Percentiles rank a stretch among this genome's conserved stretches.
These are phyloP conservation scores for Xylariomycetidae sp. DNA, from an alignment of 2,329 filamentous ascomycete species.

Conservation along the genomic window DNA sequence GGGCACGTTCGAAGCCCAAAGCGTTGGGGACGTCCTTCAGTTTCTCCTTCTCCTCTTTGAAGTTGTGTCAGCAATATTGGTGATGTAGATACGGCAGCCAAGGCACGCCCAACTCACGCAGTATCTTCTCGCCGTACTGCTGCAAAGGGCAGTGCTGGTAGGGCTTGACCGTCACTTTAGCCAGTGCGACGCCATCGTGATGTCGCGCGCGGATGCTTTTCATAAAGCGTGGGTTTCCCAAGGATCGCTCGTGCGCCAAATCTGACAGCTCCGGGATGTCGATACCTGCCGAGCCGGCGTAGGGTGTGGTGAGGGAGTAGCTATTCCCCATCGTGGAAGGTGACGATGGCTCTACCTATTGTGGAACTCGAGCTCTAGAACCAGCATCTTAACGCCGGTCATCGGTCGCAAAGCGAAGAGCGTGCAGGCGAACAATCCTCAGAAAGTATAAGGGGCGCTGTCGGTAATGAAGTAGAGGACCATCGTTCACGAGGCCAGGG, in stretches of 20 bases:
- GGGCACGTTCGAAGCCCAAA: slow-evolving; percentile 78
- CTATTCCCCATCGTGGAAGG: slow-evolving; percentile 76
- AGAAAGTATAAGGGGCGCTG: no score
- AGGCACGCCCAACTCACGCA: slow-evolving; percentile 46
- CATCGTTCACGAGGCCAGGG: no score
- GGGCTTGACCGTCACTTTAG: slow-evolving; percentile 92
- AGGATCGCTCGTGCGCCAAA: slow-evolving; percentile 82
- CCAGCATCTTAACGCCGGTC: no score
- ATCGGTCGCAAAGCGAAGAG: no score
- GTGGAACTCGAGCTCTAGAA: neutral
- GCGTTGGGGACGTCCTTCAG: slow-evolving; percentile 85
- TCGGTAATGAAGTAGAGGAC: no score
- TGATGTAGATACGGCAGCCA: neutral
- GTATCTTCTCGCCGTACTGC: slow-evolving; percentile 69
- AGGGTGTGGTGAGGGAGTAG: slow-evolving; percentile 88
- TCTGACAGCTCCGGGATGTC: slow-evolving; percentile 90
- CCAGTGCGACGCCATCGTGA: slow-evolving; percentile 83
- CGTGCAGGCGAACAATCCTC: no score
- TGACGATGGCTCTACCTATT: slow-evolving; percentile 19
- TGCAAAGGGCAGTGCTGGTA: slow-evolving; percentile 76
- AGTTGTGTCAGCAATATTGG: slow-evolving; percentile 5
- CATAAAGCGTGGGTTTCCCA: slow-evolving; percentile 91
- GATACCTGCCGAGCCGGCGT: slow-evolving; percentile 86
- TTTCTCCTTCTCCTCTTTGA: slow-evolving; percentile 67
- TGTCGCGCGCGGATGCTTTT: slow-evolving; percentile 90